phyloP scores from a whole-genome alignment of 768 basidiomycete genomes.

The Xerocomus spinulosus region DNA sequence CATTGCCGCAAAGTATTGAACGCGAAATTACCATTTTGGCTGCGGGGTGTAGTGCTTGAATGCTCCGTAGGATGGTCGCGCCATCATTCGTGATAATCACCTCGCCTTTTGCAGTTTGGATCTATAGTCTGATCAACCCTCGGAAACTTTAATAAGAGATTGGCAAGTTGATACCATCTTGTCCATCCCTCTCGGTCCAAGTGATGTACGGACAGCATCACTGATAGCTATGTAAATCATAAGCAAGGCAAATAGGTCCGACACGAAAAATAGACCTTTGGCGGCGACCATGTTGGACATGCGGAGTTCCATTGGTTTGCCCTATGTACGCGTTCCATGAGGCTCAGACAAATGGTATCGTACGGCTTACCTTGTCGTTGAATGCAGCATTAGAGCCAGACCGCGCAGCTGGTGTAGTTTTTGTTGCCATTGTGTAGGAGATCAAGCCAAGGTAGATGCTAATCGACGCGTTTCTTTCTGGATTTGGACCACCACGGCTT shows the following conservation, averaged over 20 bases:
- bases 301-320: conserved; percentile 97
- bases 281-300: conserved; percentile 97
- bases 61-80: conserved; percentile 92
- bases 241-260: neutral
- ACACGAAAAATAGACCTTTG: conserved; percentile 57
- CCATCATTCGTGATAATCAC: conserved; percentile 99
- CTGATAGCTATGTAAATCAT: conserved; percentile 67
- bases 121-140: conserved; percentile 44
- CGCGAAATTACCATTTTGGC: conserved; percentile 79
- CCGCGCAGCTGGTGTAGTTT: conserved; percentile 10
- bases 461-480: conserved; percentile 23
- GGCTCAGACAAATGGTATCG: neutral
- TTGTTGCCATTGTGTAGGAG: conserved; percentile 28
- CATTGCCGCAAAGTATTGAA: neutral
- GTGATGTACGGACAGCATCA: conserved; percentile 93
- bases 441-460: too few relatives aligned
- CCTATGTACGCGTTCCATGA: conserved; percentile 47
- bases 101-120: conserved; percentile 94
- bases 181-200: conserved; percentile 98
- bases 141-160: conserved; percentile 11
- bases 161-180: conserved; percentile 73
- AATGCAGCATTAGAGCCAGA: conserved; percentile 72
- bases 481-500: conserved; percentile 25
- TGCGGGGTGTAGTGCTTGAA: conserved; percentile 95
- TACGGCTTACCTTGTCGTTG: conserved; percentile 68